Base-by-base conservation (phyloP, 2,329 filamentous ascomycete genomes). In the Colletotrichum sp. region DNA sequence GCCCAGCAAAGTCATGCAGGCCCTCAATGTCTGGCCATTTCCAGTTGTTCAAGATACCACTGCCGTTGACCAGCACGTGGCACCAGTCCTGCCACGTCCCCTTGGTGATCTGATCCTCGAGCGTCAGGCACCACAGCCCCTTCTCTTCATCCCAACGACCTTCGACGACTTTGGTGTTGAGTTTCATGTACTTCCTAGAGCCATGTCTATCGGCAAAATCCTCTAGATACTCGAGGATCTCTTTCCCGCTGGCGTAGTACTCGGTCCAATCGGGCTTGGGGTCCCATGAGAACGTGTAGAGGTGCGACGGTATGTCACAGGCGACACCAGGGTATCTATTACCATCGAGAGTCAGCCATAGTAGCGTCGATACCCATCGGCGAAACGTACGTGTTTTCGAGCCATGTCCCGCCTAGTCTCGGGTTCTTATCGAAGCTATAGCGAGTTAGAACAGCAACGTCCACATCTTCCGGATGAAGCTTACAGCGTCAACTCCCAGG, bases 21-120 rank as follows among this genome's bases (percentile, higher is more conserved):
- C 90, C 90, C 0, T 86, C 82, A 36, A 92, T 88, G 15, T 86
- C 84, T 2, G 91, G 90, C 85, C 87, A 89, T 67, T 85, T 83
- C 82, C 86, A 89, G 76, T 87, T 87, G 78, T 90, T 90, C 43
- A 91, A 81, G 24, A 90, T 85, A 15, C 89, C 89, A 8, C 82
- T 81, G 18, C 85, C 88, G 76, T 89, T 89, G 55, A 90, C 79
- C 8, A 91, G 81, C 24, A 88, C 83, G 71, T 90, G 85, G 72
- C 85, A 87, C 74, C 83, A 83, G 77, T 90, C 87, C 4, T 80
- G 60, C 43, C 78, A 75, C 16, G 67, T 75, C 13, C 38, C 67
- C 36, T 79, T 78, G 58, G 77, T 80, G 6, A 75, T 57, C 28
- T 80, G 78, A 48, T 80, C 78, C 76, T 83, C 77, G 6, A 83